Conservation (phyloP, 2,329 filamentous ascomycete species). For the Xylariales sp. region DNA sequence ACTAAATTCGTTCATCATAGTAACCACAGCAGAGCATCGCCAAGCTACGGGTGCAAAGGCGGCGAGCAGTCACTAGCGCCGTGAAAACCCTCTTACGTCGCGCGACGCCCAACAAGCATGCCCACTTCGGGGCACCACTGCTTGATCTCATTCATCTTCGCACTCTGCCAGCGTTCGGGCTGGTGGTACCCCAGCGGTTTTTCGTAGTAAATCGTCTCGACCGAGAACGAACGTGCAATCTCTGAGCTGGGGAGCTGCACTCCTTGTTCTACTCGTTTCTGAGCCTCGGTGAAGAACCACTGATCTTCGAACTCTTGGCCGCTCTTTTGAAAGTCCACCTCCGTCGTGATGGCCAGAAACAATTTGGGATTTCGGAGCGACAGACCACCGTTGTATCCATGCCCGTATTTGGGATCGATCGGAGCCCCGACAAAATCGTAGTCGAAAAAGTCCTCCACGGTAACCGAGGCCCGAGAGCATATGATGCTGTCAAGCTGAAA, state of each 20-base stretch:
- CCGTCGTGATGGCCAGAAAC: slow-evolving; percentile 6
- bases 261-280: slow-evolving; percentile 14
- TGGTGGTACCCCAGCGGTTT: slow-evolving; percentile 22
- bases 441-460: slow-evolving; percentile 12
- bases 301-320: slow-evolving; percentile 16
- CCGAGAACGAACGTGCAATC: slow-evolving; percentile 17
- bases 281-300: slow-evolving; percentile 16
- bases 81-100: too few relatives aligned
- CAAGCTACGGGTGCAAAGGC: too few relatives aligned
- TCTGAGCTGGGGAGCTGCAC: slow-evolving; percentile 15
- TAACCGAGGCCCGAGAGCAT: slow-evolving; percentile 9
- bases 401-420: slow-evolving; percentile 3
- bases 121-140: slow-evolving; percentile 25
- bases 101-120: slow-evolving; percentile 7
- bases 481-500: slow-evolving; percentile 14
- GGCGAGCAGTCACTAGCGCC: too few relatives aligned
- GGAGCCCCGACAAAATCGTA: slow-evolving; percentile 13
- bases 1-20: too few relatives aligned
- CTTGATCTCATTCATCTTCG: slow-evolving; percentile 18
- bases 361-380: slow-evolving; percentile 9
- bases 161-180: slow-evolving; percentile 16
- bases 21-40: too few relatives aligned
- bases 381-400: slow-evolving; percentile 12
- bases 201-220: slow-evolving; percentile 18
- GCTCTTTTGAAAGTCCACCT: slow-evolving; percentile 2